Conservation (phyloP, 2,329 filamentous ascomycete species). For the Blastomyces silverae region DNA sequence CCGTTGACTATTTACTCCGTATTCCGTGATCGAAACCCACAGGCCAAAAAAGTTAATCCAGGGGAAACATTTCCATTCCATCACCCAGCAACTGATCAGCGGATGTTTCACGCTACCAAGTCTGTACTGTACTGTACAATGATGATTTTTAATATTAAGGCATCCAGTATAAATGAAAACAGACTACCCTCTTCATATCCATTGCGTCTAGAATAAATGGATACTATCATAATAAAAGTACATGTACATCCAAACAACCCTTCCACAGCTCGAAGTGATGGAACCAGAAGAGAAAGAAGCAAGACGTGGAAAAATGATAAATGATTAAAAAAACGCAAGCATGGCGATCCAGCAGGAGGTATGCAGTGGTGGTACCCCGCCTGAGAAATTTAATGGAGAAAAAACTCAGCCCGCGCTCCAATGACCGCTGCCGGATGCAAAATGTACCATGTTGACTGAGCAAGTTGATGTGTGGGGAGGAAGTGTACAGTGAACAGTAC, state of each 20-base stretch:
- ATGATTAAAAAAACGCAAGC: neutral
- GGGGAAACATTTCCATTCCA: neutral
- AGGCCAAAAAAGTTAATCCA: neutral
- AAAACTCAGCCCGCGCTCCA: neutral
- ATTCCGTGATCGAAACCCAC: too few relatives aligned
- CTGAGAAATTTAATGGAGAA: neutral
- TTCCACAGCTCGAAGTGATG: neutral
- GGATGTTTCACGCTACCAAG: neutral
- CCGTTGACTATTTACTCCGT: too few relatives aligned
- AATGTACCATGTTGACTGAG: neutral
- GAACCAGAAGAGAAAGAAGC: neutral
- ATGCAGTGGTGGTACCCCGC: neutral
- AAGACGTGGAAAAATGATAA: too few relatives aligned
- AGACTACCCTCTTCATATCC: neutral
- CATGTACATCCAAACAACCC: neutral
- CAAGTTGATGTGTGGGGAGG: neutral
- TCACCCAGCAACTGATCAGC: neutral
- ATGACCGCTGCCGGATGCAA: conserved; percentile 3
- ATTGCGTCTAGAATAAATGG: conserved; percentile 1
- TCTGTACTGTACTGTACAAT: too few relatives aligned
- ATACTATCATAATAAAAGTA: conserved; percentile 2
- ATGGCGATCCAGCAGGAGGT: neutral
- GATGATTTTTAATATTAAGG: neutral
- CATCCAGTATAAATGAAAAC: neutral
- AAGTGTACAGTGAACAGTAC: neutral